Evolutionary conservation across 2,329 filamentous ascomycete genomes (phyloP), one percentile per base, ranked within the genome.

Genomic region (Calonectria pauciramosa): DNA sequence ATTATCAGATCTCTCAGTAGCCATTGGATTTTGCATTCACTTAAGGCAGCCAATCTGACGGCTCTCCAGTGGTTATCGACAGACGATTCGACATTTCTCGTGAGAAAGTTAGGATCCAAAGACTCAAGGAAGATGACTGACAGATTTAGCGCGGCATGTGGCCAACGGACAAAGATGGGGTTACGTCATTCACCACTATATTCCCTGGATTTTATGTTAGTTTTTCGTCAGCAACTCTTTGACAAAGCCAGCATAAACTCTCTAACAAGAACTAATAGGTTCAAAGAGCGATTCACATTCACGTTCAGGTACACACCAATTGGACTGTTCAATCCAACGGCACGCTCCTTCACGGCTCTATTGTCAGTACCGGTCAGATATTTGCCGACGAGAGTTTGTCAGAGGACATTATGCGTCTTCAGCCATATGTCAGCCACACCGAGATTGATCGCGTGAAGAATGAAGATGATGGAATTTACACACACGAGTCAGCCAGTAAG

Each of bases 111-210:
- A 13, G 11, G 0, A 54, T 20, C 51, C 7, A 26, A 10, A 32
- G 7, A 30, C 3, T 9, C 6, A 13, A 11, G 20, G 3, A n/a
- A 32, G 44, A 20, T 54, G 3, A 32, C 51, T 54, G 2, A 54
- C 28, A 4, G 8, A 20, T 54, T 5, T 14, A 54, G 60, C 68
- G 71, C 8, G 71, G 71, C 30, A 73, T 73, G 71, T 73, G 71
- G 71, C 71, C 71, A 20, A 73, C 68, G 1, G 68, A 73, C n/a
- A 73, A 70, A 4, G 23, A 73, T 7, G 71, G 71, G 13, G 71
- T 73, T 7, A 70, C 68, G 4, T 70, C 67, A 5, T 71, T 73
- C n/a, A 73, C 59, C 0, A 71, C 49, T 3, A 54, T 73, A 18
- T 69, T 73, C 60, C 71, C 71, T 36, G 66, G 66, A 2, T 68